phyloP scores from a whole-genome alignment of 176 grass and related monocot species.

The Guadua angustifolia region DNA sequence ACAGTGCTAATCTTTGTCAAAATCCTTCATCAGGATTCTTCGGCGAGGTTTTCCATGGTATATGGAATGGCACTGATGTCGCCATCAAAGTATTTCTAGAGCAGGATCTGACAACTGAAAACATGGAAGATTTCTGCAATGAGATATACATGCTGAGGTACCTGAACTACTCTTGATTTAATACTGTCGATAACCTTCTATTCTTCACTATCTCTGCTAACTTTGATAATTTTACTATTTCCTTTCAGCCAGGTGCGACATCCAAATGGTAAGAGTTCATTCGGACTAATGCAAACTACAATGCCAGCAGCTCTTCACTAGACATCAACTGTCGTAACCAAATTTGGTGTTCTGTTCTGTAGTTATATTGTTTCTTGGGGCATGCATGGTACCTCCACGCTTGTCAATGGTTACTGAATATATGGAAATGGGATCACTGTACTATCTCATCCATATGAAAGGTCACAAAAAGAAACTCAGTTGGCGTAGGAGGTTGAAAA shows the following conservation, averaged over 20 bases:
- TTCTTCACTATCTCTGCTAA: constrained; percentile 44
- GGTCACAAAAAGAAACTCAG: constrained; percentile 97
- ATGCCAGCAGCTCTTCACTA: constrained; percentile 8
- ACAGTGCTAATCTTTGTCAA: background rate
- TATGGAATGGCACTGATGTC: constrained; percentile 99
- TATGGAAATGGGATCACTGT: constrained; percentile 99
- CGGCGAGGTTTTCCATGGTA: constrained; percentile 96
- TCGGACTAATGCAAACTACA: constrained; percentile 35
- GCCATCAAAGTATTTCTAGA: constrained; percentile 99
- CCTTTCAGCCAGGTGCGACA: constrained; percentile 91
- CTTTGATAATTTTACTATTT: constrained; percentile 49
- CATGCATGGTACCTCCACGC: constrained; percentile 97
- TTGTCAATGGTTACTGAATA: constrained; percentile 99
- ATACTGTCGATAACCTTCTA: constrained; percentile 4
- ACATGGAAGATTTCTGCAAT: constrained; percentile 99
- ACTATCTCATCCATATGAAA: constrained; percentile 98
- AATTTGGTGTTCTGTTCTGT: constrained; percentile 44
- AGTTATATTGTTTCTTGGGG: constrained; percentile 99
- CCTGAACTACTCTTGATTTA: constrained; percentile 25
- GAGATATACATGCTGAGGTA: constrained; percentile 99
- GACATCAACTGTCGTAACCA: constrained; percentile 32
- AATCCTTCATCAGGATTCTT: constrained; percentile 82
- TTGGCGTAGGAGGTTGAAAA: constrained; percentile 99
- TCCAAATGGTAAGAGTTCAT: constrained; percentile 87
- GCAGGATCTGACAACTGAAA: constrained; percentile 97